Evolutionary conservation across 163 green algal species (phyloP), one percentile per base, ranked within the genome.

Genomic region (Scenedesmus sp.): DNA sequence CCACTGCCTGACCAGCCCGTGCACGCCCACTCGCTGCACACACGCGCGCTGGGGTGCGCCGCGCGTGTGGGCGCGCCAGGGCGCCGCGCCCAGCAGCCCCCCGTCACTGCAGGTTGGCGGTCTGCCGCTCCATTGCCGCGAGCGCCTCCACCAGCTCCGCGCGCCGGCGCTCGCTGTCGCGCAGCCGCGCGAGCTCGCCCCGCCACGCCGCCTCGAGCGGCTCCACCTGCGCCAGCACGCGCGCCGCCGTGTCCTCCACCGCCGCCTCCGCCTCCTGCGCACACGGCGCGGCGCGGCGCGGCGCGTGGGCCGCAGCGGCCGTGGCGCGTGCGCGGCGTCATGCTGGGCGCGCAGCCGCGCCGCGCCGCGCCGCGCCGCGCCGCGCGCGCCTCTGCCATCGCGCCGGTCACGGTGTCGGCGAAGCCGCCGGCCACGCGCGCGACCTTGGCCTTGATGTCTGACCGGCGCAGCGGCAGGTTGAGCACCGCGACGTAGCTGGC

Each of bases 401-500:
- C 58, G 6, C 5, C 26, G 4, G 47, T 64, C 0, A 83, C 57
- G 24, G 26, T 67, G 24, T 87, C 53, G 2, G 70, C 75, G 77
- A 89, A 90, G 31, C 83, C 79, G 65, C 18, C 44, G 3, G 87
- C 83, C 31, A 80, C 45, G 6, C 63, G 51, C 60, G 84, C 69
- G 26, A 93, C 77, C 85, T 95, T 95, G 60, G 47, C 82, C 78
- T 97, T 97, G 67, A 93, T 90, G 60, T 94, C 89, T 5, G 83
- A 75, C 4, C 84, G 83, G 57, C 85, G 80, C 57, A 96, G 87
- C 31, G 93, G 93, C 77, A 96, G 84, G 79, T 92, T 95, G 26
- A 96, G 80, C 42, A 96, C 80, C 0, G 87, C 85, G 5, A 93
- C 77, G 75, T 97, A 97, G 6, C 78, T 78, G 9, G 84, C 85